Percentiles rank a stretch among this genome's conserved stretches.
Evolutionary conservation across 129 eudicot species (phyloP).

Genomic region (Pulicaria dysenterica): DNA sequence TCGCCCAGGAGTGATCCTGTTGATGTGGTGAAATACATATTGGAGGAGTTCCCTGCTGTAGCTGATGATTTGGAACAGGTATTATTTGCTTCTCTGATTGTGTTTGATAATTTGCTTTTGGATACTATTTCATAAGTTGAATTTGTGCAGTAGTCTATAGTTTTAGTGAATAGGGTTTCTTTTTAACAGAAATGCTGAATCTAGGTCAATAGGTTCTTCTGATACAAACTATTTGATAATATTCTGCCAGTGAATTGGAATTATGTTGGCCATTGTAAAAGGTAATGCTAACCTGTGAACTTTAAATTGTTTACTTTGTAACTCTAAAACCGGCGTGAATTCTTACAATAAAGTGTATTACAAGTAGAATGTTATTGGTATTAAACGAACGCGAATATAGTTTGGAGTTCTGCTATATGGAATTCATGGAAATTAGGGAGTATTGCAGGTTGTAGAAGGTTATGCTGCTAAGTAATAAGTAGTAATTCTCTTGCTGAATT

Average conservation of each 20-base stretch:
- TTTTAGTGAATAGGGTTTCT: background rate
- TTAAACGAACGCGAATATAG: background rate
- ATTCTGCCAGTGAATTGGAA: slow-evolving; percentile 2
- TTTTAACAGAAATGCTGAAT: slow-evolving; percentile 5
- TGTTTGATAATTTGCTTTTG: background rate
- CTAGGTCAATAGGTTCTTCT: slow-evolving; percentile 23
- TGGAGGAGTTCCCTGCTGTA: slow-evolving; percentile 82
- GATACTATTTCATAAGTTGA: background rate
- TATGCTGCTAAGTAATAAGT: slow-evolving; percentile 8
- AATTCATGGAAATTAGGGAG: background rate
- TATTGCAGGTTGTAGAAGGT: slow-evolving; percentile 3
- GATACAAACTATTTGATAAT: background rate
- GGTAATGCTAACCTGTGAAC: slow-evolving; percentile 4
- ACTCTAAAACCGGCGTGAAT: background rate
- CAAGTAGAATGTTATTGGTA: background rate
- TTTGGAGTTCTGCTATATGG: slow-evolving; percentile 5
- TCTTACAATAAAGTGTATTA: background rate
- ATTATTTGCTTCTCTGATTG: slow-evolving; percentile 4
- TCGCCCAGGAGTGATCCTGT: slow-evolving; percentile 47
- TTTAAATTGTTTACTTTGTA: slow-evolving; percentile 10
- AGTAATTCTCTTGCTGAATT: background rate
- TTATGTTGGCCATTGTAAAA: slow-evolving; percentile 18
- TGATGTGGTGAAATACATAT: slow-evolving; percentile 55
- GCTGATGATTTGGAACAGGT: slow-evolving; percentile 91
- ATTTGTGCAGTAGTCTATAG: background rate